phyloP scores from a whole-genome alignment of 768 basidiomycete genomes.

The Mycena olivaceomarginata region DNA sequence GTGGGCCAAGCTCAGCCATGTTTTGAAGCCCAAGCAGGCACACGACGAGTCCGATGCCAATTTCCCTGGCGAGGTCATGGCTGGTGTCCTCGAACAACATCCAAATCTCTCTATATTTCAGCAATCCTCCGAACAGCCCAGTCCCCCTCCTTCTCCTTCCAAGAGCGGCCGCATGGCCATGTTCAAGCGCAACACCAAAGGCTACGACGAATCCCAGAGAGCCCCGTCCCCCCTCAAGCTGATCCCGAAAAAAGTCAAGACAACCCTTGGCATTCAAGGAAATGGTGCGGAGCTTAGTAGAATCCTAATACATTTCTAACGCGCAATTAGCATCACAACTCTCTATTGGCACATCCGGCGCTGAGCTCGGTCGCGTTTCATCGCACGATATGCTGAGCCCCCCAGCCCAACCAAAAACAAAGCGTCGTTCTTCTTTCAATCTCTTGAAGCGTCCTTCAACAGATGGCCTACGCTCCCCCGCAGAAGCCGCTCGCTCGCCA shows the following conservation, averaged over 20 bases:
- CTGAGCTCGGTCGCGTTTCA: constrained; percentile 36
- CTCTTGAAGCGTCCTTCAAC: constrained; percentile 53
- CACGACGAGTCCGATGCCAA: constrained; percentile 25
- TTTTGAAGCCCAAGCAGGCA: constrained; percentile 36
- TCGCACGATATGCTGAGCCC: constrained; percentile 45
- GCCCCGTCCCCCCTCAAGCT: constrained; percentile 61
- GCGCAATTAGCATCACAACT: constrained; percentile 42
- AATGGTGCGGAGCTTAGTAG: constrained; percentile 58
- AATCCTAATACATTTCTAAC: constrained; percentile 53
- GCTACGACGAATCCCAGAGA: constrained; percentile 57
- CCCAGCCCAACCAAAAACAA: constrained; percentile 31
- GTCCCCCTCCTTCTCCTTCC: constrained; percentile 71
- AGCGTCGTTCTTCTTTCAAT: constrained; percentile 41
- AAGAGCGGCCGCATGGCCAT: constrained; percentile 64
- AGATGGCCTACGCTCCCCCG: constrained; percentile 55
- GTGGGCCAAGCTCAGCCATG: constrained; percentile 46
- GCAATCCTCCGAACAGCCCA: constrained; percentile 56
- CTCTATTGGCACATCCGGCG: constrained; percentile 44
- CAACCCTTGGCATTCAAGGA: constrained; percentile 57
- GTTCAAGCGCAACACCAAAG: constrained; percentile 74
- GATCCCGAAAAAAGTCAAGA: constrained; percentile 74
- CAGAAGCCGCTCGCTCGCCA: constrained; percentile 42
- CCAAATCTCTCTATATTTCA: constrained; percentile 78
- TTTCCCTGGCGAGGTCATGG: constrained; percentile 65
- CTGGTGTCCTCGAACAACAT: constrained; percentile 75